phyloP scores from a whole-genome alignment of 2,329 filamentous ascomycete species.

The Ascosphaera aggregata region DNA sequence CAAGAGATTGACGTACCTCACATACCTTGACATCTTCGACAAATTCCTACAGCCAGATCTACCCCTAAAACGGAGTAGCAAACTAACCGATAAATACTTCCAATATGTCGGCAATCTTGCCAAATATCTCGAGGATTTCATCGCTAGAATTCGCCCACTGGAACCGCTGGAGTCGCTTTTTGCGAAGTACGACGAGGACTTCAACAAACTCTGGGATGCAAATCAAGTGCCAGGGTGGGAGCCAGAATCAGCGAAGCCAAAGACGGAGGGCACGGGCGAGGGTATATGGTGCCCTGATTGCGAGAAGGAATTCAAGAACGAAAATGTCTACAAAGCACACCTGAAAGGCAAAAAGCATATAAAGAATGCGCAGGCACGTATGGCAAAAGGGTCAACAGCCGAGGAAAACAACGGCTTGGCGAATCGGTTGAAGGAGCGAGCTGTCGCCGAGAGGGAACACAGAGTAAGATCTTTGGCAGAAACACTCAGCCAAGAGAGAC shows the following conservation, averaged over 20 bases:
- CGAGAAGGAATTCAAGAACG: constrained; percentile 84
- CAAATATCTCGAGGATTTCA: constrained; percentile 68
- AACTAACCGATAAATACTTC: constrained; percentile 84
- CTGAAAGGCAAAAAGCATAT: constrained; percentile 82
- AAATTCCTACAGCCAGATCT: constrained; percentile 52
- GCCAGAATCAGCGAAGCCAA: constrained; percentile 24
- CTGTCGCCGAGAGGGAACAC: constrained; percentile 72
- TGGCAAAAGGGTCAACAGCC: constrained; percentile 16
- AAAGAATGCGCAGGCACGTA: constrained; percentile 48
- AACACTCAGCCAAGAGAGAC: constrained; percentile 65
- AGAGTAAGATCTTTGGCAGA: constrained; percentile 57
- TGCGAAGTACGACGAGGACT: constrained; percentile 54
- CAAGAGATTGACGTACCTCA: constrained; percentile 68
- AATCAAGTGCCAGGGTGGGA: constrained; percentile 64
- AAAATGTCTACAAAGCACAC: constrained; percentile 83
- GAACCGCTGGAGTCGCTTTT: constrained; percentile 69
- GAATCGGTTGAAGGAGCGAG: constrained; percentile 55
- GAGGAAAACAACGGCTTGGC: constrained; percentile 8
- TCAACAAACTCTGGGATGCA: constrained; percentile 59
- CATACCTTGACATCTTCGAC: constrained; percentile 85
- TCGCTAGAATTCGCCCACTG: constrained; percentile 61
- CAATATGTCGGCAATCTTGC: constrained; percentile 62
- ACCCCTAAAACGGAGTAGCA: constrained; percentile 55
- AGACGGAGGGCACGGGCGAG: constrained; percentile 34
- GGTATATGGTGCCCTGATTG: constrained; percentile 80